Conservation (phyloP, 768 basidiomycete genomes). For the Lepiota subincarnata region DNA sequence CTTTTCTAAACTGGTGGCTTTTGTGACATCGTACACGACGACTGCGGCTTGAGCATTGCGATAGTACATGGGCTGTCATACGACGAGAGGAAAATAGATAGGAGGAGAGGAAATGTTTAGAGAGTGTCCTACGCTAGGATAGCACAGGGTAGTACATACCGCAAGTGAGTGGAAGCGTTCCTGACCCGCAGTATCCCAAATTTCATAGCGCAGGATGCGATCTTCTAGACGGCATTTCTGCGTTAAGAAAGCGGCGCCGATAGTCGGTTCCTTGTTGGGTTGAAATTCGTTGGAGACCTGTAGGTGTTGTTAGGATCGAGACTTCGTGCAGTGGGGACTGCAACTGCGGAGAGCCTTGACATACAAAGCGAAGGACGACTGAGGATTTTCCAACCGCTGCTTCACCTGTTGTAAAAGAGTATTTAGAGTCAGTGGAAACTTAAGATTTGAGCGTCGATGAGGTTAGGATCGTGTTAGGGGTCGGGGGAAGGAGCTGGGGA, state of each 20-base stretch:
- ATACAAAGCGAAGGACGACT: constrained; percentile 94
- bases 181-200: constrained; percentile 95
- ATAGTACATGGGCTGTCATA: constrained; percentile 90
- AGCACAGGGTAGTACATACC: constrained; percentile 41
- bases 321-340: constrained; percentile 11
- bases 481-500: neutral
- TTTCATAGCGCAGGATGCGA: constrained; percentile 89
- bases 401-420: constrained; percentile 66
- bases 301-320: constrained; percentile 10
- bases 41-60: constrained; percentile 98
- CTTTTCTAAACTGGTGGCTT: constrained; percentile 93
- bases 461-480: constrained; percentile 2
- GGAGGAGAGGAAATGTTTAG: constrained; percentile 7
- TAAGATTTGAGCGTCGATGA: constrained; percentile 8
- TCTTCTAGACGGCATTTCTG: constrained; percentile 96
- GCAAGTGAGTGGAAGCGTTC: constrained; percentile 98
- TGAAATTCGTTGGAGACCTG: constrained; percentile 98
- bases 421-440: constrained; percentile 15
- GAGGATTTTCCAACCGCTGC: constrained; percentile 99
- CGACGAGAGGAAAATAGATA: constrained; percentile 6
- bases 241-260: constrained; percentile 93
- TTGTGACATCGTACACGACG: constrained; percentile 97
- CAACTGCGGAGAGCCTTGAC: constrained; percentile 23
- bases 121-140: neutral
- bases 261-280: constrained; percentile 97